Evolutionary conservation across 345 rosid genomes (phyloP).

Genomic region (Orychophragmus violaceus): DNA sequence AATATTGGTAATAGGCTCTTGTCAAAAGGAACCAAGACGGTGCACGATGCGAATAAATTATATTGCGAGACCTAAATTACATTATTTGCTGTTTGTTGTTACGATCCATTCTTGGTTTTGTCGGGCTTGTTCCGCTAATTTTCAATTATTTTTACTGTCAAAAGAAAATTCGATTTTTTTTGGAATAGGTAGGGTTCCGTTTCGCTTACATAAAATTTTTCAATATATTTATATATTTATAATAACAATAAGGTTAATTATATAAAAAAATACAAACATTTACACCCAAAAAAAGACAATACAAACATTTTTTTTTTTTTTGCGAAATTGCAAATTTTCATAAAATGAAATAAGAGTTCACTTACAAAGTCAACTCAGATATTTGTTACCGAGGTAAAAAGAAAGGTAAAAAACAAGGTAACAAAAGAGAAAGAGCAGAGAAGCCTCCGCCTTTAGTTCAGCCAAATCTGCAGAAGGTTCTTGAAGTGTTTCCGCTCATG

Average conservation of each 20-base stretch:
- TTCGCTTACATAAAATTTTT: background rate
- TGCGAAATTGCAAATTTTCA: too few relatives aligned
- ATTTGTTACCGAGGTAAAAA: too few relatives aligned
- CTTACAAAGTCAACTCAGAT: too few relatives aligned
- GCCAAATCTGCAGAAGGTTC: too few relatives aligned
- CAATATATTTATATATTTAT: background rate
- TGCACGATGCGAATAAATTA: constrained; percentile 23
- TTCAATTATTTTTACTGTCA: background rate
- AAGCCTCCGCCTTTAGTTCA: too few relatives aligned
- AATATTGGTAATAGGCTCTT: constrained; percentile 20
- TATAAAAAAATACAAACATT: background rate
- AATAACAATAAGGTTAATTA: background rate
- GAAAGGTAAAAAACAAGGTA: too few relatives aligned
- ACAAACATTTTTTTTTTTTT: too few relatives aligned
- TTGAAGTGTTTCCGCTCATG: too few relatives aligned
- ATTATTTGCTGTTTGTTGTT: constrained; percentile 21
- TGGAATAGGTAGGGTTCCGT: background rate
- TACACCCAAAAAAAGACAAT: too few relatives aligned
- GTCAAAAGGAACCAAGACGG: constrained; percentile 30
- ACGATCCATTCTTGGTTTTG: constrained; percentile 20
- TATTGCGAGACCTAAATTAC: constrained; percentile 5
- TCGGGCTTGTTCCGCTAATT: constrained; percentile 13
- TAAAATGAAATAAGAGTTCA: too few relatives aligned
- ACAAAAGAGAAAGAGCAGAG: too few relatives aligned
- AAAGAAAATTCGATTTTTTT: background rate